These are phyloP conservation scores for Medicago lupulina DNA, from an alignment of 306 rosid genomes.

Conservation along the genomic window DNA sequence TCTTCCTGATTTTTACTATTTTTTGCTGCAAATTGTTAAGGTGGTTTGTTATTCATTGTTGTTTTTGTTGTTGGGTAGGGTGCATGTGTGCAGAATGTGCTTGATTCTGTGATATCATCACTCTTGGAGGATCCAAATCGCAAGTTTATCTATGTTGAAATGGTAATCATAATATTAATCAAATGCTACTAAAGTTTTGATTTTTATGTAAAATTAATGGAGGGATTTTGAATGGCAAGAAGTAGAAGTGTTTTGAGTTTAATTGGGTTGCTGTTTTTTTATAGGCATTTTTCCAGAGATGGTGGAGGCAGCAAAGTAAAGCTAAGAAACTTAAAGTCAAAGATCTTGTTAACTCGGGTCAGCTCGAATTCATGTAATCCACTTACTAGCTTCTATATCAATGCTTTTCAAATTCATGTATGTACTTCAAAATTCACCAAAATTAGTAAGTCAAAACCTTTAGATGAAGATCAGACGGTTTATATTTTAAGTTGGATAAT, in stretches of 20 bases:
- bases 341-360: conserved; percentile 78
- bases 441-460: background rate
- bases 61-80: conserved; percentile 52
- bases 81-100: conserved; percentile 83
- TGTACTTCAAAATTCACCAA: background rate
- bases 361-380: conserved; percentile 81
- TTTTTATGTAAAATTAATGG: background rate
- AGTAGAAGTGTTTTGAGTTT: conserved; percentile 13
- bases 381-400: background rate
- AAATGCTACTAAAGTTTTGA: background rate
- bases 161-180: conserved; percentile 43
- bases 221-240: background rate
- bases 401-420: background rate
- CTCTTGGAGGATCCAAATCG: conserved; percentile 76
- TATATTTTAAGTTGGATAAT: background rate
- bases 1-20: no score
- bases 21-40: background rate
- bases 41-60: background rate
- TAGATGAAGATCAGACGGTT: background rate
- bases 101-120: conserved; percentile 77
- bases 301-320: conserved; percentile 89
- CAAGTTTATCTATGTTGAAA: conserved; percentile 79
- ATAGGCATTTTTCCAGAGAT: conserved; percentile 83
- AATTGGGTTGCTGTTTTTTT: conserved; percentile 19
- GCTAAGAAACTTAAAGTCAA: conserved; percentile 65